phyloP scores from a whole-genome alignment of 1,284 basidiomycete species.

The Agaricales sp. region DNA sequence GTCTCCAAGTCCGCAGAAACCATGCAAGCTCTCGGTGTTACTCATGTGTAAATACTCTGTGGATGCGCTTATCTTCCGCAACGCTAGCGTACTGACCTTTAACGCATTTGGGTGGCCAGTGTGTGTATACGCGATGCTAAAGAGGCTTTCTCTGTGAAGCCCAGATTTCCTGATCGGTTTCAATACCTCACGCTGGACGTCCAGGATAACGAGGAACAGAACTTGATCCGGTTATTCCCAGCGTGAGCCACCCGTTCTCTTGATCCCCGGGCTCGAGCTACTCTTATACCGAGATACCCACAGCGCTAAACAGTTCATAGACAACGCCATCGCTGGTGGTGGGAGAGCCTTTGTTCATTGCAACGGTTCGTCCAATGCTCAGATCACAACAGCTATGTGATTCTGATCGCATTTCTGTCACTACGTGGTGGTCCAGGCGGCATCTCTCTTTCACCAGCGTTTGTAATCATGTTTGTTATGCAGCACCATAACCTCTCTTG shows the following conservation, averaged over 20 bases:
- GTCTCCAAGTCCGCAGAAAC: conserved; percentile 71
- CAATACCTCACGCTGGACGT: conserved; percentile 78
- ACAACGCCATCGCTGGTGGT: conserved; percentile 51
- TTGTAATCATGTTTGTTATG: conserved; percentile 92
- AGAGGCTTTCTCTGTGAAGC: conserved; percentile 80
- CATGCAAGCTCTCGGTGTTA: conserved; percentile 58
- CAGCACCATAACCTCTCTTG: conserved; percentile 69
- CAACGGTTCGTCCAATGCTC: no score
- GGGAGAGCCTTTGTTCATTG: conserved; percentile 86
- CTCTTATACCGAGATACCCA: conserved; percentile 2
- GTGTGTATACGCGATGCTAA: conserved; percentile 82
- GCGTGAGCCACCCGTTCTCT: conserved; percentile 30
- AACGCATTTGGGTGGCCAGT: conserved; percentile 25
- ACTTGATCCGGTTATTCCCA: conserved; percentile 78
- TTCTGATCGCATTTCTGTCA: neutral
- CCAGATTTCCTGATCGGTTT: conserved; percentile 78
- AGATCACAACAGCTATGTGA: neutral
- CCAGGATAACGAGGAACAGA: conserved; percentile 85
- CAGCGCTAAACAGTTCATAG: conserved; percentile 76
- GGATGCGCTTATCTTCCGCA: conserved; percentile 8
- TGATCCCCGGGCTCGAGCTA: conserved; percentile 5
- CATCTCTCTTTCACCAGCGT: conserved; percentile 79
- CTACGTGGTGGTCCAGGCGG: conserved; percentile 42
- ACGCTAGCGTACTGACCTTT: conserved; percentile 3
- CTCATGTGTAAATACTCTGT: conserved; percentile 67